Percentiles rank a stretch among this genome's conserved stretches.
Conservation (phyloP, 2,329 filamentous ascomycete genomes). For the Ceratocystis variospora region DNA sequence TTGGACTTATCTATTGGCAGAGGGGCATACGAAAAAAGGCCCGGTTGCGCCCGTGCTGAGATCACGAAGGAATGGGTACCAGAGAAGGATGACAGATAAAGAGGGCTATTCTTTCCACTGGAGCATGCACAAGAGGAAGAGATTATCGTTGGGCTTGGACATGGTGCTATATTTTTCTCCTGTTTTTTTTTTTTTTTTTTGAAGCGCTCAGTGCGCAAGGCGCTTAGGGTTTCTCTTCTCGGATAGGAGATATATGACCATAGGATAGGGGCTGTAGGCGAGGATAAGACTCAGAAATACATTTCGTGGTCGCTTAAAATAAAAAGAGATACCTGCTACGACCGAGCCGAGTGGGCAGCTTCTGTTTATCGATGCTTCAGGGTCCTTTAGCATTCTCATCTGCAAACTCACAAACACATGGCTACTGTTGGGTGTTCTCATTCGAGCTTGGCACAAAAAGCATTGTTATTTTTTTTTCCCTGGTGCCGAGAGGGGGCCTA, state of each 20-base stretch:
- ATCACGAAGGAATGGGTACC: background rate
- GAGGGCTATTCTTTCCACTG: slow-evolving; percentile 3
- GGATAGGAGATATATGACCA: background rate
- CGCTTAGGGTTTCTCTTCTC: background rate
- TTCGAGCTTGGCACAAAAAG: slow-evolving; percentile 3
- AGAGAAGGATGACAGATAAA: slow-evolving; percentile 8
- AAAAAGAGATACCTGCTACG: no score
- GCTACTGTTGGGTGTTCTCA: background rate
- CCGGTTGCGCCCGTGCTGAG: slow-evolving; percentile 1
- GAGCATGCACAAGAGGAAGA: background rate
- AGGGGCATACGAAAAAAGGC: background rate
- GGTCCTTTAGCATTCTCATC: background rate
- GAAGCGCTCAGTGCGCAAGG: background rate
- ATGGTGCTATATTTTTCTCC: background rate
- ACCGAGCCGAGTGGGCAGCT: no score
- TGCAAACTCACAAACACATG: background rate
- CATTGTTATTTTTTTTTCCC: background rate
- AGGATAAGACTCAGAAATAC: background rate
- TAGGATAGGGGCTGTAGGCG: background rate
- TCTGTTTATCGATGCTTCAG: background rate
- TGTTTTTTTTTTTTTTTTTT: background rate
- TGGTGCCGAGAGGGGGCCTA: background rate
- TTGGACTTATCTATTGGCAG: background rate
- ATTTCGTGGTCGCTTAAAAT: background rate
- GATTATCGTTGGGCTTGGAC: background rate